Base-by-base conservation (phyloP, 768 basidiomycete genomes). In the Jaapia argillacea region DNA sequence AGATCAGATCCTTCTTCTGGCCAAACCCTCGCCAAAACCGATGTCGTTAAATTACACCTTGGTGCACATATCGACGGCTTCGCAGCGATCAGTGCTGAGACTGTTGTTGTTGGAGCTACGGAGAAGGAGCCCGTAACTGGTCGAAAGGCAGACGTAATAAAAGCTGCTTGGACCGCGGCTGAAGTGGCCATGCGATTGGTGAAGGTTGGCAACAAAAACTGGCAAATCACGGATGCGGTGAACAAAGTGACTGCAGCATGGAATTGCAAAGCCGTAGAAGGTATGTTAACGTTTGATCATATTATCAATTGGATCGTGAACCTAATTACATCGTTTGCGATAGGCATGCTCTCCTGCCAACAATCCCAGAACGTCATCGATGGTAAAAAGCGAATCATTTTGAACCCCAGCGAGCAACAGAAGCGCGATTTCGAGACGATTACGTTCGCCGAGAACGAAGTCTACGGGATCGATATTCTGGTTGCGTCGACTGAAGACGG, bases 31-130 rank as follows among this genome's bases (percentile, higher is more conserved):
- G 77, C 75, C 22, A 85, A 90, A 50, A 79, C 80, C 47, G 96
- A 99, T 60, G 80, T 99, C 45, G 94, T 98, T 52, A 98, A 97
- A 68, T 67, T 99, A 50, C 89, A 93, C 62, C 72, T 98, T 47
- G 96, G 96, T 37, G 92, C 93, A 16, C 96, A 99, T 58, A 91
- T 99, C 63, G 94, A 98, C 60, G 96, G 96, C 45, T 97, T 87
- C 63, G 92, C 93, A 16, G 80, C 90, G 43, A 81, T 96, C 61
- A 79, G 78, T 58, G 96, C 90, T 25, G 96, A 99, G 64, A 97
- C 94, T 42, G 63, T 98, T 55, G 78, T 96, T 47, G 77, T 97
- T 24, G 88, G 91, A 31, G 83, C 89, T 27, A 79, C 78, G 43
- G 65, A 72, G 20, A 67, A 76, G 44, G 69, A 72, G 45, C 90